A percentile compares a stretch with the other conserved stretches of the same genome.
phyloP scores from a whole-genome alignment of 2,329 filamentous ascomycete genomes.

The Grosmannia huntii region DNA sequence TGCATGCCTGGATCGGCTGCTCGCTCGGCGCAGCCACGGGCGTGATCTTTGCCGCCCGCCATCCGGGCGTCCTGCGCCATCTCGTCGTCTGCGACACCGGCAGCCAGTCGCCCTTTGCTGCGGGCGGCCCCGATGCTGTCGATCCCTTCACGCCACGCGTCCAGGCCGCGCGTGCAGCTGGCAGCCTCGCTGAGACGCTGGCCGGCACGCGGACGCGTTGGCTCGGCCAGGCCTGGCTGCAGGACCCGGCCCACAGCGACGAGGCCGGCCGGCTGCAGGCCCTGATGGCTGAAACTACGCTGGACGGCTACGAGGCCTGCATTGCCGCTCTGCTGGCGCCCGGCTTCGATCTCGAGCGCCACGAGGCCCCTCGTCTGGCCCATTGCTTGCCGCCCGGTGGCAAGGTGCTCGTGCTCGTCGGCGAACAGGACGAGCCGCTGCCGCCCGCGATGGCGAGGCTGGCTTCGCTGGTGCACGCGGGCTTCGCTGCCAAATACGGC shows the following conservation, averaged over 20 bases:
- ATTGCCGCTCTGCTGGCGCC: constrained; percentile 24
- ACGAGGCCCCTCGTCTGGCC: constrained; percentile 19
- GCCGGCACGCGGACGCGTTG: constrained; percentile 6
- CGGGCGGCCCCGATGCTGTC: constrained; percentile 2
- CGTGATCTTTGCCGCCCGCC: constrained; percentile 24
- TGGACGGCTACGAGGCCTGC: constrained; percentile 29
- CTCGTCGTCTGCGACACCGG: constrained; percentile 29
- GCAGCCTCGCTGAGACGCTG: neutral
- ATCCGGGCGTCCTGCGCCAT: constrained; percentile 24
- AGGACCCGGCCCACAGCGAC: constrained; percentile 16
- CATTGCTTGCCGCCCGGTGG: constrained; percentile 15
- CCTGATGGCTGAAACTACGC: constrained; percentile 24
- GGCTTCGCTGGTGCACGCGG: constrained; percentile 21
- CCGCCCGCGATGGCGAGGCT: constrained; percentile 25
- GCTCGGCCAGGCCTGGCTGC: constrained; percentile 24
- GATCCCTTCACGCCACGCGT: constrained; percentile 25
- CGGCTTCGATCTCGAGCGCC: constrained; percentile 24
- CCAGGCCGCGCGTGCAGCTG: constrained; percentile 17
- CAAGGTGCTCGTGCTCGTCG: constrained; percentile 25
- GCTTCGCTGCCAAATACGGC: constrained; percentile 13
- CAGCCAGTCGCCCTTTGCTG: constrained; percentile 20
- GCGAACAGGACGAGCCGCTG: constrained; percentile 28
- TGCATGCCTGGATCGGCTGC: constrained; percentile 29
- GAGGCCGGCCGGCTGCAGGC: constrained; percentile 2
- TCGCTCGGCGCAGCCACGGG: constrained; percentile 31